Percentiles rank a stretch among this genome's conserved stretches.
Evolutionary conservation across 2,329 filamentous ascomycete species (phyloP).

Genomic region (Diaporthe batatas): DNA sequence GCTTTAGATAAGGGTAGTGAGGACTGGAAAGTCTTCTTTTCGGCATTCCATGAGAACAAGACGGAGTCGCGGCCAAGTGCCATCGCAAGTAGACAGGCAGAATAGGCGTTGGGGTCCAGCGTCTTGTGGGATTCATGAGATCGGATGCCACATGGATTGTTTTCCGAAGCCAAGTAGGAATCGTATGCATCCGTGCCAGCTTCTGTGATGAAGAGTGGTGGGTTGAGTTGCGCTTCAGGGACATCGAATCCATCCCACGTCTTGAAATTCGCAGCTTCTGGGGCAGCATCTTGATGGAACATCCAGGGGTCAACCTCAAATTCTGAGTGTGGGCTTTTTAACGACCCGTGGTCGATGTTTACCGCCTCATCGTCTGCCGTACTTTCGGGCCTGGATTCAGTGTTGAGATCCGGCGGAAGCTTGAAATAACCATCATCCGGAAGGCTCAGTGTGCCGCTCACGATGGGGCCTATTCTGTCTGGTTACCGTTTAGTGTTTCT

Average conservation of each 20-base stretch:
- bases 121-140: conserved; percentile 56
- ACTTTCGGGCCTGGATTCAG: neutral
- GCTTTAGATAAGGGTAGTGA: conserved; percentile 62
- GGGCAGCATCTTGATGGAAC: conserved; percentile 50
- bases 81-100: conserved; percentile 72
- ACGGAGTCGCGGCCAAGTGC: conserved; percentile 79
- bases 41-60: conserved; percentile 74
- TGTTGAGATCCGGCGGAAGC: conserved; percentile 51
- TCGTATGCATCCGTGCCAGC: conserved; percentile 76
- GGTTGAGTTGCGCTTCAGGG: conserved; percentile 53
- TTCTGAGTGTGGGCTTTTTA: conserved; percentile 23
- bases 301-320: conserved; percentile 63
- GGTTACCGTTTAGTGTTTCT: conserved; percentile 1
- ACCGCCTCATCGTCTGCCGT: conserved; percentile 20
- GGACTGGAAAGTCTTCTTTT: conserved; percentile 65
- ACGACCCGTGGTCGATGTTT: conserved; percentile 13
- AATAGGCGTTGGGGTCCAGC: conserved; percentile 64
- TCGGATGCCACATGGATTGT: conserved; percentile 55
- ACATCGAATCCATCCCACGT: conserved; percentile 79
- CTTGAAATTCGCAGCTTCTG: conserved; percentile 61
- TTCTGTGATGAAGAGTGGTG: conserved; percentile 74
- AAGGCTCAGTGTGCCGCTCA: conserved; percentile 1
- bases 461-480: conserved; percentile 33
- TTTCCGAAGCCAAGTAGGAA: conserved; percentile 63
- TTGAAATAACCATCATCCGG: conserved; percentile 49